phyloP scores from a whole-genome alignment of 2,329 filamentous ascomycete species.

The Rutstroemia sp. region DNA sequence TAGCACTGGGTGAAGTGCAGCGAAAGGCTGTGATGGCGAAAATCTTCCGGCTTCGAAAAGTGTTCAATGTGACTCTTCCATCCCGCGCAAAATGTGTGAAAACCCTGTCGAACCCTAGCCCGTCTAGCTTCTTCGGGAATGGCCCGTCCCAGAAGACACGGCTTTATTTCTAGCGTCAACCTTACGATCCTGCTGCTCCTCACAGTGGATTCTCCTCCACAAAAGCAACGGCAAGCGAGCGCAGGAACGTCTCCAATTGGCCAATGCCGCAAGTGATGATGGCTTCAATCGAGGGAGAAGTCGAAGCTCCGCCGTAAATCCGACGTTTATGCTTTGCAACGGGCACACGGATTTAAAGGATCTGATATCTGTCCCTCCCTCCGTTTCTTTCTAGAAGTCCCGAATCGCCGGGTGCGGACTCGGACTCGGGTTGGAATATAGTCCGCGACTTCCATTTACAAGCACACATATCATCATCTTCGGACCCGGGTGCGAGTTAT shows the following conservation, averaged over 20 bases:
- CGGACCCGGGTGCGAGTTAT: too few species aligned
- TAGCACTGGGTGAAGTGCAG: not conserved
- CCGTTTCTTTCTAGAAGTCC: not conserved
- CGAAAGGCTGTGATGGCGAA: not conserved
- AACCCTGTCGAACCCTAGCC: not conserved
- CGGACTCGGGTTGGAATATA: not conserved
- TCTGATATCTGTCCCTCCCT: too few species aligned
- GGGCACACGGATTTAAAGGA: too few species aligned
- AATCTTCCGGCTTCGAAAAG: slow-evolving; percentile 8
- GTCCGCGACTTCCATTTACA: not conserved
- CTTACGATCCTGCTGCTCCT: too few species aligned
- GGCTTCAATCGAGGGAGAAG: too few species aligned
- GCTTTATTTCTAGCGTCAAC: slow-evolving; percentile 4
- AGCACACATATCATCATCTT: too few species aligned
- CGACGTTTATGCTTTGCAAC: too few species aligned
- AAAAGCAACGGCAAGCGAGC: too few species aligned
- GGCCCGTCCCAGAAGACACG: not conserved
- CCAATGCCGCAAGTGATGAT: too few species aligned
- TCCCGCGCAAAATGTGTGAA: not conserved
- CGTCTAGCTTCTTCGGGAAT: not conserved
- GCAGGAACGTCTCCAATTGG: too few species aligned
- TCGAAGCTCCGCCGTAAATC: too few species aligned
- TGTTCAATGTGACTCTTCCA: slow-evolving; percentile 1
- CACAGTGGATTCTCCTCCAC: not conserved
- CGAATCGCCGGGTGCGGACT: not conserved